phyloP scores from a whole-genome alignment of 1,284 basidiomycete genomes.

The Tilletiaria anomala region DNA sequence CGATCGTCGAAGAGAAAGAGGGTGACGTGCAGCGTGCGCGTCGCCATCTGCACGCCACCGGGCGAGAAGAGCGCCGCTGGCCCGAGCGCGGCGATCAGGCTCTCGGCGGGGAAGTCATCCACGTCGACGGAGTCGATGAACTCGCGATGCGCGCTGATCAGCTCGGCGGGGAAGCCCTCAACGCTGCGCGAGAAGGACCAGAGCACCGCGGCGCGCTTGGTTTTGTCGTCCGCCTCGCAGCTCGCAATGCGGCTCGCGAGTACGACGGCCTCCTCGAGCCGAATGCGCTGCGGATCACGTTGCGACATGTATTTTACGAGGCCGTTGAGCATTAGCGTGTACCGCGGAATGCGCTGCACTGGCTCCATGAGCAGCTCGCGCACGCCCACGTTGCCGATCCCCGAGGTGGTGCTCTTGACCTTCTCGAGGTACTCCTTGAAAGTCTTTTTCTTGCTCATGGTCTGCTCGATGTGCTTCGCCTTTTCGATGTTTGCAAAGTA shows the following conservation, averaged over 20 bases:
- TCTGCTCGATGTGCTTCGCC: conserved; percentile 73
- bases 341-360: conserved; percentile 95
- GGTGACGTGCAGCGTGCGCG: conserved; percentile 56
- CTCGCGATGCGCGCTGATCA: conserved; percentile 53
- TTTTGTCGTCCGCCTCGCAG: conserved; percentile 83
- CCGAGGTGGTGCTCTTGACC: conserved; percentile 64
- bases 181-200: conserved; percentile 72
- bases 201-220: conserved; percentile 72
- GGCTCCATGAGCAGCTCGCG: conserved; percentile 94
- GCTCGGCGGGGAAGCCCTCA: conserved; percentile 64
- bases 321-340: conserved; percentile 76
- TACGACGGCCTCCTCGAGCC: conserved; percentile 66
- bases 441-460: conserved; percentile 56
- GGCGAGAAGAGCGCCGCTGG: no score
- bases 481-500: conserved; percentile 88
- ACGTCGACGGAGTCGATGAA: conserved; percentile 90
- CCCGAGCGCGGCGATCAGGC: conserved; percentile 12
- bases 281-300: conserved; percentile 43
- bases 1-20: conserved; percentile 92
- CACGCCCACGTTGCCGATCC: conserved; percentile 58
- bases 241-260: conserved; percentile 81
- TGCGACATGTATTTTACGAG: conserved; percentile 22
- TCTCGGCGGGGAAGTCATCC: conserved; percentile 58
- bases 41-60: no score
- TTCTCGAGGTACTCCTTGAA: conserved; percentile 69